Conservation (phyloP, 129 eudicot species). For the Oenanthe sinensis region DNA sequence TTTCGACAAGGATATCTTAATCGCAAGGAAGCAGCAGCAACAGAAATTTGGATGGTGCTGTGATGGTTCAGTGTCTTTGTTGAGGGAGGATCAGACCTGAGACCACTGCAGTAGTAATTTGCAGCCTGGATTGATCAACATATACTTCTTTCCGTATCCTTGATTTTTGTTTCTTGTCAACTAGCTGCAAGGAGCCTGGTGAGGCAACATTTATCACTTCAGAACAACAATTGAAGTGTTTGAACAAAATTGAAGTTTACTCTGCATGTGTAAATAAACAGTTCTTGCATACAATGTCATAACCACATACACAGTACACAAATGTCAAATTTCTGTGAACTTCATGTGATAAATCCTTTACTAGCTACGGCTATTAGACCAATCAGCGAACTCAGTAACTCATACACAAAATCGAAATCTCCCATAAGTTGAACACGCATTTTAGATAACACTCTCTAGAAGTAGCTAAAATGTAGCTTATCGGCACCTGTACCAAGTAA, state of each 20-base stretch:
- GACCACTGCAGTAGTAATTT: background rate
- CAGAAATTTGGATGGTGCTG: background rate
- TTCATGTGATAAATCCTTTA: background rate
- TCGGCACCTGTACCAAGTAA: background rate
- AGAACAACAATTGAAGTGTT: background rate
- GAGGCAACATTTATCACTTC: background rate
- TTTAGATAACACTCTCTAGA: no score
- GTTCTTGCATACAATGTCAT: background rate
- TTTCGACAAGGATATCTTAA: background rate
- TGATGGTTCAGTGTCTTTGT: background rate
- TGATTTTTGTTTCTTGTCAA: no score
- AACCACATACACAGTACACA: background rate
- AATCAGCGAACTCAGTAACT: background rate
- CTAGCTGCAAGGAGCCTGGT: no score
- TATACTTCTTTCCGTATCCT: no score
- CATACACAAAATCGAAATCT: no score
- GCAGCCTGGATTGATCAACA: background rate
- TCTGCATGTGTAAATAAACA: no score
- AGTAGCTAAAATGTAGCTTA: background rate
- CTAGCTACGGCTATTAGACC: background rate
- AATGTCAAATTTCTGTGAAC: background rate
- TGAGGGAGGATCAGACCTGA: background rate
- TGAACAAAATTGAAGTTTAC: no score
- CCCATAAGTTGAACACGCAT: no score
- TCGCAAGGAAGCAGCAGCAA: background rate